Base-by-base conservation (phyloP, 768 basidiomycete genomes). In the Candolleomyces efflorescens region DNA sequence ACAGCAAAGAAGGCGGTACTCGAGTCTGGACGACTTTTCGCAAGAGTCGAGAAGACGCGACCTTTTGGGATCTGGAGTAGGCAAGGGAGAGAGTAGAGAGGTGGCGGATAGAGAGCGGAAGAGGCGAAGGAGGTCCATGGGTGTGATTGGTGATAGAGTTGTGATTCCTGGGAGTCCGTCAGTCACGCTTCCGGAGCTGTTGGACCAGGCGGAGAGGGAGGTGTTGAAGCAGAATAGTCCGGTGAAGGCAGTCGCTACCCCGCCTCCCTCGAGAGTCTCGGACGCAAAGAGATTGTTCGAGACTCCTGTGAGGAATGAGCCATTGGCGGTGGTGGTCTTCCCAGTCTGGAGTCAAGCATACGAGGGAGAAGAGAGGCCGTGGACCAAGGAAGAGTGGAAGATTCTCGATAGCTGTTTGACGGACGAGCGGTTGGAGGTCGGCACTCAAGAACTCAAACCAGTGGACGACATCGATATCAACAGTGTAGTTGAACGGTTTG, bases 361-460 rank as follows among this genome's bases (percentile, higher is more conserved):
- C 43, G 7, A 63, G 62, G 4, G 27, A 17, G 24, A 23, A 20
- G 63, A 67, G 51, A 65, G 68, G 17, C 72, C 70, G 41, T 94
- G 92, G 92, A 76, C 78, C 3, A 87, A 86, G 64, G 81, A 82
- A 20, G 88, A 92, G 53, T 94, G 92, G 92, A 92, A 88, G 68
- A 66, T 76, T 49, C 75, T 94, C 50, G 92, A 94, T 68, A 82
- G 81, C 22, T 90, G 89, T 64, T 87, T 92, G 60, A 86, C 87
- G 11, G 87, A 89, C 54, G 84, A 87, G 66, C 75, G 88, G 32
- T 68, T 88, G 13, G 76, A 78, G 2, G 62, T 82, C 59, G 15
- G 54, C 58, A 63, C n/a, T 65, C 68, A 75, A 39, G 67, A 68
- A 9, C 61, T 87, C 46, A 86, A 78, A 0, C 72, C 80, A 44